Evolutionary conservation across 1,139 yeast species (phyloP), one percentile per base, ranked within the genome.

Genomic region (Yamadazyma dushanensis): DNA sequence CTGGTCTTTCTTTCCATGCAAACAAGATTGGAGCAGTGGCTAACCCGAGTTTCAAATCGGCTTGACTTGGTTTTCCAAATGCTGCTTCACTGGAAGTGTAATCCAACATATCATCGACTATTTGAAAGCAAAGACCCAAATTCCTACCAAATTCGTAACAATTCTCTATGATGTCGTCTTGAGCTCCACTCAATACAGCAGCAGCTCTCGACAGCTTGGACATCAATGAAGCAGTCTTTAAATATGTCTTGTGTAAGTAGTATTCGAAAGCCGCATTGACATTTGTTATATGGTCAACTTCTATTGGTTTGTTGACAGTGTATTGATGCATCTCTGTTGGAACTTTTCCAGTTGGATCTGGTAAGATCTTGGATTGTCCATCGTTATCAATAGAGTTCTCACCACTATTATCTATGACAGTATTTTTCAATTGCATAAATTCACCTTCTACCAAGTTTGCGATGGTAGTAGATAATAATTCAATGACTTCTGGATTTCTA

Each of bases 371-470:
- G 2, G 53, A 47, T 21, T 70, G 77, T 5, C 75, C 75, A 39
- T 73, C 78, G 41, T 73, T 79, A 40, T 69, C 61, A 19, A 71
- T 59, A 31, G 70, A 66, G 26, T 65, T 56, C 35, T 73, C 56
- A 21, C 73, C 73, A 38, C 69, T 79, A 31, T 50, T 53, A 41
- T 53, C 63, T 36, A 82, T 62, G 2, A 89, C 94, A 1, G 96
- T 88, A 61, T 92, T 92, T 51, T 90, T 90, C 66, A 92, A 76
- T 64, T 92, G 98, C 97, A 92, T 90, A 57, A 92, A 90, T 62
- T 92, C 98, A 32, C 98, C 98, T 63, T 94, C 98, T 1, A 92
- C 98, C 43, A 94, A 71, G 57, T 94, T 94, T 17, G 97, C 98
- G 57, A 92, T 92, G 26, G 97, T 85, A 6, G 97, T 92, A 4